phyloP scores from a whole-genome alignment of 441 rosid species.

The Sinapis alba region DNA sequence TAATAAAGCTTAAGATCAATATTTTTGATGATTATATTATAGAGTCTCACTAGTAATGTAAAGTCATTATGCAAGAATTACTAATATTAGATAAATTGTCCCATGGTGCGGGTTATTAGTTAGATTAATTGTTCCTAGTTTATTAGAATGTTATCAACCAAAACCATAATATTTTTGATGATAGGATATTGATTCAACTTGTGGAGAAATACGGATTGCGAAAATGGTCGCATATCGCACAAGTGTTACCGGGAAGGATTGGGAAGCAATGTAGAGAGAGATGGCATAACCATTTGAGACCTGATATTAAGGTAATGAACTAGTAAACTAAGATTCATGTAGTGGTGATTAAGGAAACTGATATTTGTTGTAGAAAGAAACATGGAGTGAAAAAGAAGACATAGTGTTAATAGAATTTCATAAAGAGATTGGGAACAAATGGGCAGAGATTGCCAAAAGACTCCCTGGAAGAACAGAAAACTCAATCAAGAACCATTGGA shows the following conservation, averaged over 20 bases:
- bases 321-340: background rate
- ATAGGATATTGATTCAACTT: constrained; percentile 61
- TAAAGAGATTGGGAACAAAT: constrained; percentile 83
- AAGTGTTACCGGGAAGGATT: constrained; percentile 80
- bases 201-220: constrained; percentile 73
- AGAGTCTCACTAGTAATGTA: too few species aligned
- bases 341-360: background rate
- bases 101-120: too few species aligned
- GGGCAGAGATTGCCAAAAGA: constrained; percentile 97
- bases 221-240: constrained; percentile 93
- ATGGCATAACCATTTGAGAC: constrained; percentile 95
- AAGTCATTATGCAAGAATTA: too few species aligned
- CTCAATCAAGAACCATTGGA: constrained; percentile 98
- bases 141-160: too few species aligned
- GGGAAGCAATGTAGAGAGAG: constrained; percentile 98
- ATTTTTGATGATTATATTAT: too few species aligned
- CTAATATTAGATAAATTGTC: too few species aligned
- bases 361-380: constrained; percentile 63
- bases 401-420: constrained; percentile 74
- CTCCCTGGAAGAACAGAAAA: constrained; percentile 96
- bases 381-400: constrained; percentile 95
- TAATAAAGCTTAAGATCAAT: background rate
- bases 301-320: constrained; percentile 73
- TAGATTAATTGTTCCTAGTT: too few species aligned
- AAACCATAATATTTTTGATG: too few species aligned